A percentile compares a stretch with the other conserved stretches of the same genome.
Evolutionary conservation across 1,284 basidiomycete species (phyloP).

Genomic region (Tilletiaria anomala): DNA sequence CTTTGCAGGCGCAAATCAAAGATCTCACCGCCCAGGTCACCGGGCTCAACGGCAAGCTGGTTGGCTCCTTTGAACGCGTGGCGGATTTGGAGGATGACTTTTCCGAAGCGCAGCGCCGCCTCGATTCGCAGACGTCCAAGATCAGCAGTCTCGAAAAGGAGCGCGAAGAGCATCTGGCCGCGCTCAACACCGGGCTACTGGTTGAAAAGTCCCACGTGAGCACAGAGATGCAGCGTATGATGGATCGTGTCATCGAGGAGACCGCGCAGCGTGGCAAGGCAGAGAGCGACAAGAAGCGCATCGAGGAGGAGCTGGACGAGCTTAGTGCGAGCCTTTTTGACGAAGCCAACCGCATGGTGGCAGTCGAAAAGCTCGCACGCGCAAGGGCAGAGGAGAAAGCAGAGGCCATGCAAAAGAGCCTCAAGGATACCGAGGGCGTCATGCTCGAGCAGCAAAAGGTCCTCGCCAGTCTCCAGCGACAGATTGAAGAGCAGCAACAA

Average conservation of each 20-base stretch:
- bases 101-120: constrained; percentile 57
- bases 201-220: constrained; percentile 83
- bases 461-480: constrained; percentile 64
- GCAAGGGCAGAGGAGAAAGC: constrained; percentile 70
- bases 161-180: constrained; percentile 41
- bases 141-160: constrained; percentile 47
- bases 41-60: constrained; percentile 79
- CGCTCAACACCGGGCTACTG: constrained; percentile 57
- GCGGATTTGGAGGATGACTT: constrained; percentile 85
- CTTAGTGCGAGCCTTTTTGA: constrained; percentile 57
- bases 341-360: constrained; percentile 49
- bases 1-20: constrained; percentile 59
- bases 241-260: constrained; percentile 86
- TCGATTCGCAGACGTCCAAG: constrained; percentile 42
- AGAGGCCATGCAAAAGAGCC: constrained; percentile 60
- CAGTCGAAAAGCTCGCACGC: constrained; percentile 62
- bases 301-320: constrained; percentile 56
- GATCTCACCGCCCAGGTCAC: constrained; percentile 78
- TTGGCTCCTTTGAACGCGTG: constrained; percentile 75
- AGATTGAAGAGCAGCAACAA: constrained; percentile 54
- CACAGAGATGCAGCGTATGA: constrained; percentile 76
- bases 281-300: constrained; percentile 53
- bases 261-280: constrained; percentile 78
- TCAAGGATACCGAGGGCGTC: constrained; percentile 65
- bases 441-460: constrained; percentile 41